Percentiles rank a stretch among this genome's conserved stretches.
phyloP scores from a whole-genome alignment of 257 asterid species.

The Datura wrightii region DNA sequence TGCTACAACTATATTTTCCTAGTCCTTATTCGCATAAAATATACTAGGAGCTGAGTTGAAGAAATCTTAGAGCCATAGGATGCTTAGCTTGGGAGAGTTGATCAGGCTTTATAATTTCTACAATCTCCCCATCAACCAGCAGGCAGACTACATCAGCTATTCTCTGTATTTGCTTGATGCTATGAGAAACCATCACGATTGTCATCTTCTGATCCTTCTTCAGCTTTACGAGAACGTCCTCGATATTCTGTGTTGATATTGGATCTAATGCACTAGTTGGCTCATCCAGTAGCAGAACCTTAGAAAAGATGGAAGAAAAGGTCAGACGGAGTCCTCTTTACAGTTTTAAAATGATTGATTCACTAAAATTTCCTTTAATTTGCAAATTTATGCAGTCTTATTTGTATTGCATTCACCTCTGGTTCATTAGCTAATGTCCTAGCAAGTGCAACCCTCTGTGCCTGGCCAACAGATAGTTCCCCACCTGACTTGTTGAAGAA shows the following conservation, averaged over 20 bases:
- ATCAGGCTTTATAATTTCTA: conserved; percentile 64
- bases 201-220: conserved; percentile 64
- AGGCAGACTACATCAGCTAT: conserved; percentile 75
- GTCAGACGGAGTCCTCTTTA: neutral
- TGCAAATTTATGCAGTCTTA: neutral
- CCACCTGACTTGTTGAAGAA: conserved; percentile 64
- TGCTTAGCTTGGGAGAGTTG: conserved; percentile 70
- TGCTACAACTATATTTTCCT: neutral
- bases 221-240: conserved; percentile 65
- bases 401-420: conserved; percentile 46
- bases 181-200: conserved; percentile 67
- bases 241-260: conserved; percentile 73
- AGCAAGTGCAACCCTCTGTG: conserved; percentile 87
- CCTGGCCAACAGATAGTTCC: conserved; percentile 83
- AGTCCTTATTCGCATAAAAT: neutral
- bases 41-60: conserved; percentile 57
- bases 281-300: conserved; percentile 79
- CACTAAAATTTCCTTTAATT: neutral
- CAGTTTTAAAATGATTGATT: neutral
- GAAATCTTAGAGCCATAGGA: conserved; percentile 74
- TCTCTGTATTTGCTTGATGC: conserved; percentile 78
- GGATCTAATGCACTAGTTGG: conserved; percentile 89
- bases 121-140: conserved; percentile 71
- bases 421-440: conserved; percentile 84
- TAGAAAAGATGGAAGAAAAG: neutral